Evolutionary conservation across 495 filamentous ascomycete species (phyloP).

Genomic region (Penicillium roqueforti): DNA sequence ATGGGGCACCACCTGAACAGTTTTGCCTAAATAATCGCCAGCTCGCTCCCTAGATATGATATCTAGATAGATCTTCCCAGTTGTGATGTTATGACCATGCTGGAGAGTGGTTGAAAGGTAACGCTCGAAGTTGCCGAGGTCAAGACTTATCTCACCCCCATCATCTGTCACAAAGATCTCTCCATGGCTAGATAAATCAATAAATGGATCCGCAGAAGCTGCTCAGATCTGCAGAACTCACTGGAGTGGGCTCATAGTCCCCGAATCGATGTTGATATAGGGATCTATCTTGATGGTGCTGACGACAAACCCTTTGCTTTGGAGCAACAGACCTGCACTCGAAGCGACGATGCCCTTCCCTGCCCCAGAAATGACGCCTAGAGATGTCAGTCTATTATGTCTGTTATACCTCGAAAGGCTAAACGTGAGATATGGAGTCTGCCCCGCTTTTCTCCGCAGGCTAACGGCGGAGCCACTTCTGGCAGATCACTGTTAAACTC

Average conservation of each 20-base stretch:
- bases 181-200: conserved; percentile 48
- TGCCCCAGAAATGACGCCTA: conserved; percentile 69
- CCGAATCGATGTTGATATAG: conserved; percentile 60
- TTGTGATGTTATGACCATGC: conserved; percentile 87
- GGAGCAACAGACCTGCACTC: conserved; percentile 60
- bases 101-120: conserved; percentile 71
- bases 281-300: conserved; percentile 57
- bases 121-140: conserved; percentile 93
- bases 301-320: conserved; percentile 70
- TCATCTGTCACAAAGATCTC: conserved; percentile 70
- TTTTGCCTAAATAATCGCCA: conserved; percentile 82
- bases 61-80: conserved; percentile 83
- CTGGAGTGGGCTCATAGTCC: conserved; percentile 69
- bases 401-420: not conserved
- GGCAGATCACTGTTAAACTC: not conserved
- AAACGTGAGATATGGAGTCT: no score
- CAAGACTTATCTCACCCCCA: conserved; percentile 77
- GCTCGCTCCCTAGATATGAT: conserved; percentile 71
- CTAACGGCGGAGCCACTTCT: not conserved
- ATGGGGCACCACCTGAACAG: conserved; percentile 88
- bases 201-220: not conserved
- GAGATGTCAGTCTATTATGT: not conserved
- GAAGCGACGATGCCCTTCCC: conserved; percentile 74
- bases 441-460: not conserved
- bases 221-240: conserved; percentile 29